Base-by-base conservation (phyloP, 208 protist species). In the Spongospora subterranea region DNA sequence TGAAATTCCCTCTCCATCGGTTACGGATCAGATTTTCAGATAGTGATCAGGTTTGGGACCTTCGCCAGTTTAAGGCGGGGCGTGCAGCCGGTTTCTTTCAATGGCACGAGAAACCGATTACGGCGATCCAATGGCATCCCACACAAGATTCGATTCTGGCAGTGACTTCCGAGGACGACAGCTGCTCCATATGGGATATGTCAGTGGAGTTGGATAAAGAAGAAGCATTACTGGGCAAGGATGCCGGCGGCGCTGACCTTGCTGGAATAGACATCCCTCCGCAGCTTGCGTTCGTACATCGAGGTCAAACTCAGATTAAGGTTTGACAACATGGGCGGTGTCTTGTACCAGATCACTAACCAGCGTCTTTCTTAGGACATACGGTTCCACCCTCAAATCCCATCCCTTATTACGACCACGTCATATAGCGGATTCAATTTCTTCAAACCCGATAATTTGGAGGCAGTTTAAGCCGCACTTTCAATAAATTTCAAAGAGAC, bases 321-420 rank as follows among this genome's bases (percentile, higher is more conserved):
- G 50, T 77, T n/a, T n/a, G n/a, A n/a, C 77, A 60, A 46, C 54
- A 45, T 29, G 46, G 50, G 43, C 46, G 50, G 17, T 77, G 46
- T 35, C 45, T 90, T 38, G 90, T 60, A 46, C 46, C 50, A 20
- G 50, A 90, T 71, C 91, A 60, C 13, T 24, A 24, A 43, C 0
- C 24, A 29, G 41, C 46, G 1, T 13, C 41, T 77, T 11, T 46
- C 45, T 40, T 66, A 91, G 39, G 77, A 89, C 29, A 20, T 93
- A 0, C 77, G 90, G 20, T 93, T 92, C 39, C 91, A 93, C 35
- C 91, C 90, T 43, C 91, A 93, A 60, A 93, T 93, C 11, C 91
- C 91, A 82, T 43, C 40, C 45, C 35, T 93, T 24, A 92, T 93
- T 17, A 88, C 88, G 43, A 90, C 88, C n/a, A 93, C 90, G 24